These are phyloP conservation scores for Linnemannia elongata DNA, from an alignment of 192 early-diverging fungal species.

Conservation along the genomic window DNA sequence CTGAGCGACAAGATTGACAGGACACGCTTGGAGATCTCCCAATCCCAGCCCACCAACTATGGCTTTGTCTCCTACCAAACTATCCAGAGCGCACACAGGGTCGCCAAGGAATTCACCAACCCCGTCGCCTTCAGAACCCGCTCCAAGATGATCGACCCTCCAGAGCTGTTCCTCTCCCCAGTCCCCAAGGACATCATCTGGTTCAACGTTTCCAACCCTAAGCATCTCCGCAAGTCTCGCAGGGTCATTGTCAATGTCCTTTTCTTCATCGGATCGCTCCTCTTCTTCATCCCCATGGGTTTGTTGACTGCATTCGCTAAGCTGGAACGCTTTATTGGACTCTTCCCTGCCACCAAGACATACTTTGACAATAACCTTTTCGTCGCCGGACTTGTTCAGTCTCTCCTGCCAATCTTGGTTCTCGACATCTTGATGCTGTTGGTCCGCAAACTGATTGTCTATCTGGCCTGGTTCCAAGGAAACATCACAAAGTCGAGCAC, in stretches of 20 bases:
- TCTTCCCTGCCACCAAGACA: constrained; percentile 63
- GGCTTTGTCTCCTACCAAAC: constrained; percentile 78
- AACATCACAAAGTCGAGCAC: constrained; percentile 76
- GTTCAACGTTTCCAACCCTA: constrained; percentile 74
- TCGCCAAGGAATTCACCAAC: constrained; percentile 59
- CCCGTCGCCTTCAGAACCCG: constrained; percentile 13
- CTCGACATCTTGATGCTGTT: constrained; percentile 76
- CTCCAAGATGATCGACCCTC: constrained; percentile 47
- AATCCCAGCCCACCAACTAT: constrained; percentile 72
- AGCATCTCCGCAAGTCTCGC: constrained; percentile 60
- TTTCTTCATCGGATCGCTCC: constrained; percentile 69
- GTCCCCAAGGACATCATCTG: constrained; percentile 84
- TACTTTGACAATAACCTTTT: constrained; percentile 65
- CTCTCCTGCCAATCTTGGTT: constrained; percentile 74
- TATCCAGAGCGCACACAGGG: constrained; percentile 62
- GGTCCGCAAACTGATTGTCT: constrained; percentile 73
- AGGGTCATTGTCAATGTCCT: constrained; percentile 59
- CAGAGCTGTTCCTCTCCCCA: constrained; percentile 68
- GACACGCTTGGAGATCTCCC: constrained; percentile 59
- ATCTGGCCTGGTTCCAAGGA: constrained; percentile 77
- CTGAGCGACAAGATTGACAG: constrained; percentile 68
- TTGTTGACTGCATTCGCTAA: constrained; percentile 72
- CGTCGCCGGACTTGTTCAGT: constrained; percentile 72
- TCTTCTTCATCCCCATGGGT: constrained; percentile 78
- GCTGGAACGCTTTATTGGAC: constrained; percentile 65